Evolutionary conservation across 192 early-diverging fungal genomes (phyloP), one percentile per base, ranked within the genome.

Genomic region (Linnemannia elongata): DNA sequence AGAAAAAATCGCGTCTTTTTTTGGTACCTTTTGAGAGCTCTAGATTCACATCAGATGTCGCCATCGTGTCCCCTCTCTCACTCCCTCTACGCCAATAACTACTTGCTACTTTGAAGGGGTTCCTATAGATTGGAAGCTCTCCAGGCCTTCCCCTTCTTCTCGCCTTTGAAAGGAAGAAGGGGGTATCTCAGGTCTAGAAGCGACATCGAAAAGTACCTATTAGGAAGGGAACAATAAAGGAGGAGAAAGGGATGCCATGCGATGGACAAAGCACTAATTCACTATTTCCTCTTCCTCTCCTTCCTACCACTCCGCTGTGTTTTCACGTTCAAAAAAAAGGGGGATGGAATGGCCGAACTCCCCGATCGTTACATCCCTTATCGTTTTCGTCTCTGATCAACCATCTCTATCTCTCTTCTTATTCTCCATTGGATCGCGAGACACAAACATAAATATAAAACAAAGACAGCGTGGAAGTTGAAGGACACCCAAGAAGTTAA

Each of bases 41-140:
- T 12, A 49, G 41, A 71, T 18, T 71, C 69, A 71, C 38, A 71
- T 71, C 69, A 71, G 13, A 41, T 71, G 69, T 71, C 38, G 69
- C 35, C 18, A 41, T 39, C 27, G 3, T 63, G 33, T 63, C 27
- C 2, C 7, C 3, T 30, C 10, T 6, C 10, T 22, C 24, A 0
- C 27, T 18, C 20, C 18, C 20, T 18, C 8, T 8, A n/a, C 24
- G 55, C 24, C 8, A 6, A 27, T 3, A 18, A 17, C 55, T 27
- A n/a, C 17, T 20, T 57, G 24, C 24, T 27, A 8, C 6, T 20
- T 49, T 20, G 47, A 49, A 13, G 44, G 44, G 47, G 18, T 49
- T 20, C 47, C 47, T 49, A 2, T 49, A 49, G 15, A 18, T 49
- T 20, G 2, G 6, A 1, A 20, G 47, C 0, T 49, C 3, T 20